Evolutionary conservation across 495 filamentous ascomycete genomes (phyloP).

Genomic region (Acidomyces sp.): DNA sequence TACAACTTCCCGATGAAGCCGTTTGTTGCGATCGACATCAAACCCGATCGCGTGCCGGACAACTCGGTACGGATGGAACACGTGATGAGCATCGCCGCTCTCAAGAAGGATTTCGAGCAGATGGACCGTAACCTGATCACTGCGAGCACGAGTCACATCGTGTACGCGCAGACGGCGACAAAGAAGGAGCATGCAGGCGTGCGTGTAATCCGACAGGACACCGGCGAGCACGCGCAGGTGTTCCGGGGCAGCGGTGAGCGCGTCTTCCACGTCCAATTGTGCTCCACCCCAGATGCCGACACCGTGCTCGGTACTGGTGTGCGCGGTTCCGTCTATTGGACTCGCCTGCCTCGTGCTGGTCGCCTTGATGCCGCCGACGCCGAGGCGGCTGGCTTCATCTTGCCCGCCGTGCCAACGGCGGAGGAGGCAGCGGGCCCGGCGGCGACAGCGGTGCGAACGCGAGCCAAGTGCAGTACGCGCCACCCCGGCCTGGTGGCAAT

Average conservation of each 20-base stretch:
- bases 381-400: constrained; percentile 64
- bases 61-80: no score
- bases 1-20: constrained; percentile 93
- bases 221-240: constrained; percentile 75
- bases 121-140: constrained; percentile 84
- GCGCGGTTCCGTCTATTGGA: constrained; percentile 89
- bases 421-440: constrained; percentile 36
- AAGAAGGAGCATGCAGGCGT: constrained; percentile 67
- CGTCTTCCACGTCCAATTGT: constrained; percentile 85
- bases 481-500: constrained; percentile 90
- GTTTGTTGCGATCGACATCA: constrained; percentile 67
- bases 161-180: constrained; percentile 59
- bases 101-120: constrained; percentile 97
- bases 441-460: constrained; percentile 86
- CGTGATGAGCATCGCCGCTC: constrained; percentile 78
- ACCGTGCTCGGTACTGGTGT: constrained; percentile 82
- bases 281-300: constrained; percentile 48
- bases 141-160: constrained; percentile 82
- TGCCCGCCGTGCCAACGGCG: constrained; percentile 46
- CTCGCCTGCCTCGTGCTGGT: constrained; percentile 59
- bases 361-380: constrained; percentile 57
- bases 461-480: constrained; percentile 73
- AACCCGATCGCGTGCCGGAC: constrained; percentile 44
- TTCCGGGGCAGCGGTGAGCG: constrained; percentile 79
- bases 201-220: constrained; percentile 83